These are phyloP conservation scores for Microdochium bolleyi DNA, from an alignment of 2,329 filamentous ascomycete genomes.

Conservation along the genomic window DNA sequence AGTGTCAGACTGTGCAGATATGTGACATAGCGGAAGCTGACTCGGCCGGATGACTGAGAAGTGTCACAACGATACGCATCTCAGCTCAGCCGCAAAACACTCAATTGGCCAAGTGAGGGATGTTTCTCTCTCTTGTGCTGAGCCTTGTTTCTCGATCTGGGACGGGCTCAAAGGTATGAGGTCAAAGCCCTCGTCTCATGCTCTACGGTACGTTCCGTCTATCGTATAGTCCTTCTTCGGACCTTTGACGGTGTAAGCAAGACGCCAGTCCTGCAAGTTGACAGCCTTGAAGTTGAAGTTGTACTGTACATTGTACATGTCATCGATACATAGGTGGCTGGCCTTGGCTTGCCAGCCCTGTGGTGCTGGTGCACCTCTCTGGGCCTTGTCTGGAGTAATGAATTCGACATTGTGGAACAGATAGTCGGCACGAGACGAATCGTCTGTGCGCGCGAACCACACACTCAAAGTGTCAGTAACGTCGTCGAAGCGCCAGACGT, in stretches of 20 bases:
- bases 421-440: constrained; percentile 57
- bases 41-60: too few relatives aligned
- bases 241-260: constrained; percentile 60
- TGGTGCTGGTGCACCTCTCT: constrained; percentile 6
- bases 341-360: constrained; percentile 56
- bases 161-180: too few relatives aligned
- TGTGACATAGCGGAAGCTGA: too few relatives aligned
- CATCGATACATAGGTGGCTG: constrained; percentile 62
- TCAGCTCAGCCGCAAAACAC: too few relatives aligned
- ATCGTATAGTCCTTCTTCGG: constrained; percentile 69
- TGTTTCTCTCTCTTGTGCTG: too few relatives aligned
- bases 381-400: constrained; percentile 21
- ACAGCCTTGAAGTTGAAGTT: constrained; percentile 56
- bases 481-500: constrained; percentile 66
- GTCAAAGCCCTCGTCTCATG: neutral
- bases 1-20: too few relatives aligned
- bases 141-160: too few relatives aligned
- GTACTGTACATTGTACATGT: constrained; percentile 65
- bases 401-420: constrained; percentile 71
- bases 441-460: constrained; percentile 65
- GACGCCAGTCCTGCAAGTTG: constrained; percentile 47
- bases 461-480: constrained; percentile 52
- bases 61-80: too few relatives aligned
- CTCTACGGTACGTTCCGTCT: constrained; percentile 33
- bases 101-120: too few relatives aligned